Percentiles rank a stretch among this genome's conserved stretches.
Conservation (phyloP, 345 rosid species). For the Erysimum cheiranthoides region DNA sequence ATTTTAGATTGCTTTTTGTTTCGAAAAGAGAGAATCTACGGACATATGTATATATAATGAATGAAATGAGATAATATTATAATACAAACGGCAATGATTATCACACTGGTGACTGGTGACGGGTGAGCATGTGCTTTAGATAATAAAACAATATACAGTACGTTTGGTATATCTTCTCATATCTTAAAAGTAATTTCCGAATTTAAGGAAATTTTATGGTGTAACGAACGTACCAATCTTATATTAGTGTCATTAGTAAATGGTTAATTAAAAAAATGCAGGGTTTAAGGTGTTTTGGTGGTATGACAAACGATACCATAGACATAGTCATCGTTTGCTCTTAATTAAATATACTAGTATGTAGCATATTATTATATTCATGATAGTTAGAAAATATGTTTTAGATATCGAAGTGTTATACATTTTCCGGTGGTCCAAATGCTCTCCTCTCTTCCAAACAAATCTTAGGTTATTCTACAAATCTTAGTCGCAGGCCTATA, state of each 20-base stretch:
- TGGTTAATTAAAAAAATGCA: background rate
- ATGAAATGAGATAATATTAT: background rate
- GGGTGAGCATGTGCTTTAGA: conserved; percentile 8
- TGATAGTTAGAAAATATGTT: background rate
- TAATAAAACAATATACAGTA: conserved; percentile 16
- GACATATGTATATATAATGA: background rate
- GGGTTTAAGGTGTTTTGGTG: background rate
- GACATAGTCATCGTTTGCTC: background rate
- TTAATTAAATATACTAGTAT: too few species aligned
- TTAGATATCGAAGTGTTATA: too few species aligned
- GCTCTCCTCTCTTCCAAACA: too few species aligned
- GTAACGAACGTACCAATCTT: conserved; percentile 20
- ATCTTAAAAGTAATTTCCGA: background rate
- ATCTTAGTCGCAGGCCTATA: too few species aligned
- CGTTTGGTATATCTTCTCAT: conserved; percentile 24
- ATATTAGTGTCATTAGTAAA: background rate
- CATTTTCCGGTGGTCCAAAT: background rate
- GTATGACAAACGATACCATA: background rate
- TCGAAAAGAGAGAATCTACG: conserved; percentile 11
- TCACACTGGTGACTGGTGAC: background rate
- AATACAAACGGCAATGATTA: conserved; percentile 4
- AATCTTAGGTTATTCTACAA: too few species aligned
- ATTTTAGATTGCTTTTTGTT: background rate
- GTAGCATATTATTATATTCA: too few species aligned
- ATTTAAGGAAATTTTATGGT: conserved; percentile 13